Evolutionary conservation across 2,329 filamentous ascomycete species (phyloP), one percentile per base, ranked within the genome.

Genomic region (Cladosporium sp.): DNA sequence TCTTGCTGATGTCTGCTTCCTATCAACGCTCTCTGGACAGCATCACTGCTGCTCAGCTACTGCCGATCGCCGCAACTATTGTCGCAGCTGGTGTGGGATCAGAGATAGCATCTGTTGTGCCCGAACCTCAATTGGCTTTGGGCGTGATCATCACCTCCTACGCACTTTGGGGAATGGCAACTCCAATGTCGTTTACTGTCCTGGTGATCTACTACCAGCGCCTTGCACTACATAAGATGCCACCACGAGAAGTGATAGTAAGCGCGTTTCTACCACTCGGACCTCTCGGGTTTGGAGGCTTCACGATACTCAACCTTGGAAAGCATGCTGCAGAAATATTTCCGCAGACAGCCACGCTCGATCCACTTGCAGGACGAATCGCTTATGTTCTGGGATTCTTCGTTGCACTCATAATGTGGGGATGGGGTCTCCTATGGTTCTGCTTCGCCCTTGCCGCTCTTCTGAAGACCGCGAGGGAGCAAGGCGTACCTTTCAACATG

Each of bases 161-260:
- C 67, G 75, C 89, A 9, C 80, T 90, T 62, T 89, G 85, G 86
- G 87, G 87, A 0, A 82, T 85, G 60, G 84, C 85, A 7, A 78
- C 79, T 1, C 82, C 82, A 0, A 73, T 90, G 58, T 82, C 86
- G 1, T 81, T 86, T 70, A 78, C 80, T 36, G 81, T 88, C 15
- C 74, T 90, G 30, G 84, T 84, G 9, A 81, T 90, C 34, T 90
- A 90, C 71, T 89, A 88, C 67, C 84, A 88, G 60, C 84, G 87
- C 3, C 76, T 90, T 9, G 85, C 84, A 3, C 70, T 90, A 3
- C 83, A 89, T 72, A 84, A 85, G 42, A 78, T 89, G 17, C 87
- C 87, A 0, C 81, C 86, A 1, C 79, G 82, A 47, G 87, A 89
- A 67, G 82, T 86, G 58, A 86, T 89, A 47, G 86, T 89, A 12